Evolutionary conservation across 352 stramenopile genomes (phyloP).

Genomic region (Phytophthora chlamydospora): DNA sequence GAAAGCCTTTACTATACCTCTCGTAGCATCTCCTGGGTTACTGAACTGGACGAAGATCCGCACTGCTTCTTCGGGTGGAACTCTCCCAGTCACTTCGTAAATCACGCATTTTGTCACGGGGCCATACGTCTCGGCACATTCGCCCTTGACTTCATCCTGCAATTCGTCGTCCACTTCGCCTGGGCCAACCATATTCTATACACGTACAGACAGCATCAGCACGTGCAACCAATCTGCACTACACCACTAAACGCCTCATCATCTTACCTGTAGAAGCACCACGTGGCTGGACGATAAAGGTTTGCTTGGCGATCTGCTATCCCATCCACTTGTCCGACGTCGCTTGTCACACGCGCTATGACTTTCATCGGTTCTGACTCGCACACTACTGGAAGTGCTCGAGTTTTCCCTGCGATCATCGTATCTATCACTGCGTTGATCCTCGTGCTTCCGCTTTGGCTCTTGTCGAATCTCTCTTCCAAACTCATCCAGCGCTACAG

Average conservation of each 20-base stretch:
- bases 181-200: constrained; percentile 91
- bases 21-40: constrained; percentile 65
- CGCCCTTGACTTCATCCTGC: constrained; percentile 87
- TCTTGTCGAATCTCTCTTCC: constrained; percentile 34
- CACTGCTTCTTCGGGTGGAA: constrained; percentile 74
- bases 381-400: not conserved
- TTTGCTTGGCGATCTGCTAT: constrained; percentile 18
- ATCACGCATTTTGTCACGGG: constrained; percentile 80
- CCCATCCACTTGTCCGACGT: constrained; percentile 36
- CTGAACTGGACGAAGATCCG: constrained; percentile 92
- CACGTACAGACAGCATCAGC: constrained; percentile 5
- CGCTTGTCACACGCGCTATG: constrained; percentile 22
- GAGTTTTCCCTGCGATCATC: constrained; percentile 6
- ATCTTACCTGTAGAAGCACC: constrained; percentile 40
- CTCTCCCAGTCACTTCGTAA: constrained; percentile 59
- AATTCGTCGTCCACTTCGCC: constrained; percentile 91
- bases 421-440: constrained; percentile 7
- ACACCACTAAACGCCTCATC: not conserved
- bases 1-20: constrained; percentile 51
- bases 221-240: not conserved
- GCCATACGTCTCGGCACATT: constrained; percentile 87
- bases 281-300: constrained; percentile 27
- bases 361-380: constrained; percentile 3
- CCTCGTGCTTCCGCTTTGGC: constrained; percentile 21
- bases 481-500: constrained; percentile 35